Percentiles rank a stretch among this genome's conserved stretches.
phyloP scores from a whole-genome alignment of 2,329 filamentous ascomycete genomes.

The Pseudocercospora pini-densiflorae region DNA sequence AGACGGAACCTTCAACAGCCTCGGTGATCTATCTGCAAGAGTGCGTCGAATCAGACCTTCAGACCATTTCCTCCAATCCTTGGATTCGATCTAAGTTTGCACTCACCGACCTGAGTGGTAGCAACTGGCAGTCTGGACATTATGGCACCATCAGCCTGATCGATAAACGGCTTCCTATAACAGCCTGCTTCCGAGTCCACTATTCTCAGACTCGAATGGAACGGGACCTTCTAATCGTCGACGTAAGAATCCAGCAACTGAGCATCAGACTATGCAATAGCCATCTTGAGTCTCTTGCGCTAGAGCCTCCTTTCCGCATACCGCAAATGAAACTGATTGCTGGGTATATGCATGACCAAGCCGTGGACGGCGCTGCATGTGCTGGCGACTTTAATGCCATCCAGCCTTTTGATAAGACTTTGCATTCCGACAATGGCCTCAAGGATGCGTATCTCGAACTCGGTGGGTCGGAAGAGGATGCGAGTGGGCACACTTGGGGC shows the following conservation, averaged over 20 bases:
- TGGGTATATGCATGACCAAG: slow-evolving; percentile 30
- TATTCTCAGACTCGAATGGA: slow-evolving; percentile 52
- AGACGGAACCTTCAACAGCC: slow-evolving; percentile 27
- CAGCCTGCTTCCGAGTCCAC: slow-evolving; percentile 57
- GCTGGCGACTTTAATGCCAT: slow-evolving; percentile 5
- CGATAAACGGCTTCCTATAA: slow-evolving; percentile 52
- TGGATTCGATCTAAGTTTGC: slow-evolving; percentile 57
- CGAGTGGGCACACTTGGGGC: slow-evolving; percentile 63
- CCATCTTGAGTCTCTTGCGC: slow-evolving; percentile 61
- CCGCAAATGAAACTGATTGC: slow-evolving; percentile 52
- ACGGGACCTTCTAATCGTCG: slow-evolving; percentile 61
- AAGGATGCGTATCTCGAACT: slow-evolving; percentile 59
- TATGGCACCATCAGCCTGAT: slow-evolving; percentile 62
- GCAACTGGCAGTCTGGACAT: slow-evolving; percentile 50
- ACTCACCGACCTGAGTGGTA: slow-evolving; percentile 52
- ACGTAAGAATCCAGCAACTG: slow-evolving; percentile 44
- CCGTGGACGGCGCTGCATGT: slow-evolving; percentile 47
- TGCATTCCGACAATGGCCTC: slow-evolving; percentile 55
- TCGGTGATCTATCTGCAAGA: slow-evolving; percentile 59
- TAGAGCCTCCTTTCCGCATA: slow-evolving; percentile 55
- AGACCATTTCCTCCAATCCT: slow-evolving; percentile 46
- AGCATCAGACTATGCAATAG: slow-evolving; percentile 59
- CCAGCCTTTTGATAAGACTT: slow-evolving; percentile 48
- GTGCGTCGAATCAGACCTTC: slow-evolving; percentile 54
- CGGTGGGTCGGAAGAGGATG: slow-evolving; percentile 56